A percentile compares a stretch with the other conserved stretches of the same genome.
Conservation (phyloP, 2,329 filamentous ascomycete genomes). For the Colletotrichum sansevieriae region DNA sequence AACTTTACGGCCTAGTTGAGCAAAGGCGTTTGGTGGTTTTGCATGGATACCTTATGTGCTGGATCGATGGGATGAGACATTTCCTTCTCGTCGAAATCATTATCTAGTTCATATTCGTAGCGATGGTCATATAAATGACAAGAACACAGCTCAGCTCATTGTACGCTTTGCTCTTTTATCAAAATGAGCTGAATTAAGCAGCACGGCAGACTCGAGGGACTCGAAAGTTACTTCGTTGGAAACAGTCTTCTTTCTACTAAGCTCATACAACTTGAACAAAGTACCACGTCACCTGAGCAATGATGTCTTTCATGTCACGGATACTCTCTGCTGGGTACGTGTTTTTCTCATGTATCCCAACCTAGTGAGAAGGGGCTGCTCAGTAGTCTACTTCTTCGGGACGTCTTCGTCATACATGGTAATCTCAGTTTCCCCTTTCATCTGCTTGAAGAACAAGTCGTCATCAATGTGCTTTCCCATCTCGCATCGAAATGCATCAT, state of each 20-base stretch:
- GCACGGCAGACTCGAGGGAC: no score
- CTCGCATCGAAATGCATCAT: background rate
- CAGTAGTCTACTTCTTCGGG: background rate
- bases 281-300: constrained; percentile 1
- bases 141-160: no score
- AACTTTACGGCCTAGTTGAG: constrained; percentile 16
- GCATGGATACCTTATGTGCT: background rate
- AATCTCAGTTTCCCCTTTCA: constrained; percentile 15
- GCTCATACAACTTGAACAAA: background rate
- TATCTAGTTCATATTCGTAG: no score
- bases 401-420: background rate
- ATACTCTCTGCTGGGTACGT: constrained; percentile 8
- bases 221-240: no score
- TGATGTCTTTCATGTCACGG: background rate
- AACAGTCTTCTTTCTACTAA: background rate
- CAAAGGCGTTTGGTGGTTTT: background rate
- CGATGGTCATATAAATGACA: no score
- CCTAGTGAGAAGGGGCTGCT: constrained; percentile 4
- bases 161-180: no score
- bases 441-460: constrained; percentile 11
- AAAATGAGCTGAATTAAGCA: no score
- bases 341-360: constrained; percentile 17
- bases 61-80: background rate
- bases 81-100: no score
- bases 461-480: constrained; percentile 5